These are phyloP conservation scores for Boletus tomentosulus DNA, from an alignment of 768 basidiomycete genomes.

Conservation along the genomic window DNA sequence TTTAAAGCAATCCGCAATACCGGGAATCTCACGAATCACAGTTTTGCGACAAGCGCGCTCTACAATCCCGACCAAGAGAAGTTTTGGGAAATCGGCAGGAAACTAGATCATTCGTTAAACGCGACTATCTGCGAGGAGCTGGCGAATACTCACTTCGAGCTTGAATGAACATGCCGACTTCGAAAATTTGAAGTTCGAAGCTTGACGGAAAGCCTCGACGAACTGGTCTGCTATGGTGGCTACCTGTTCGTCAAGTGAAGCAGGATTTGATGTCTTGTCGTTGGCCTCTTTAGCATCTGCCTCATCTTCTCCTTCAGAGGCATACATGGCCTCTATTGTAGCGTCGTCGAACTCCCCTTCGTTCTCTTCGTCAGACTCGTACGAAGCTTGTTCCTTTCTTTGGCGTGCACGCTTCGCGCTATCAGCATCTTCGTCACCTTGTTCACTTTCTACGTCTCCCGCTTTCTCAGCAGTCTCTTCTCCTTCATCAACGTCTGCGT, in stretches of 20 bases:
- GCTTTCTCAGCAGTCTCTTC: slow-evolving; percentile 38
- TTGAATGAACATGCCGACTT: slow-evolving; percentile 68
- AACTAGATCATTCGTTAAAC: slow-evolving; percentile 50
- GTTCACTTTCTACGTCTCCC: slow-evolving; percentile 70
- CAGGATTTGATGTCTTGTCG: slow-evolving; percentile 15
- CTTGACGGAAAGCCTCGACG: slow-evolving; percentile 54
- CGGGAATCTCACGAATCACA: slow-evolving; percentile 84
- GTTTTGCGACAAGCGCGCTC: slow-evolving; percentile 83
- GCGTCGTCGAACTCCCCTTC: slow-evolving; percentile 48
- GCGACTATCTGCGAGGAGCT: background rate
- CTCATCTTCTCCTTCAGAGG: slow-evolving; percentile 42
- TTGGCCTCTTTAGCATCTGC: slow-evolving; percentile 29
- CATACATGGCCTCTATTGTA: slow-evolving; percentile 61
- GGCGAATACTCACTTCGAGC: slow-evolving; percentile 63
- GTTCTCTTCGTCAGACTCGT: slow-evolving; percentile 55
- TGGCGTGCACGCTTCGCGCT: slow-evolving; percentile 71
- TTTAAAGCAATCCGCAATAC: slow-evolving; percentile 85
- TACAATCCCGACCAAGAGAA: slow-evolving; percentile 89
- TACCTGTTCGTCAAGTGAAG: slow-evolving; percentile 40
- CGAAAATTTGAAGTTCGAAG: slow-evolving; percentile 71
- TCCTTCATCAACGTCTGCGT: slow-evolving; percentile 52
- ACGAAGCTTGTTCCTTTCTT: slow-evolving; percentile 68
- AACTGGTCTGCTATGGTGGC: slow-evolving; percentile 48
- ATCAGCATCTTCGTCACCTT: slow-evolving; percentile 80
- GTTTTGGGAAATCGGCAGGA: slow-evolving; percentile 81